Evolutionary conservation across 2,329 filamentous ascomycete species (phyloP).

Genomic region (Neopestalotiopsis sp.): DNA sequence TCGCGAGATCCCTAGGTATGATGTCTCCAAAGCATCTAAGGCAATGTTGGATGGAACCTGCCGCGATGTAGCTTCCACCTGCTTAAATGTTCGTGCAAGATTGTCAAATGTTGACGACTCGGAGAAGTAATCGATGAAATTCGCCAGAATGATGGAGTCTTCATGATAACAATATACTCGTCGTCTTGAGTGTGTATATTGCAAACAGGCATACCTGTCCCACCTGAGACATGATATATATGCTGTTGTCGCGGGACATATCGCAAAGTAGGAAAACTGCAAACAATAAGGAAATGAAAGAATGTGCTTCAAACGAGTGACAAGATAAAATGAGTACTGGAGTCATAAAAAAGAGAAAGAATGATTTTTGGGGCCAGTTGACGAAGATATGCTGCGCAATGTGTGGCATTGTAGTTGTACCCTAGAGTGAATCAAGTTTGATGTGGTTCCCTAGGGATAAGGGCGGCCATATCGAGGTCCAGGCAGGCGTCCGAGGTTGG

Average conservation of each 20-base stretch:
- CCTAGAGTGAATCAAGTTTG: background rate
- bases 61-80: slow-evolving; percentile 60
- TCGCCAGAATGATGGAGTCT: slow-evolving; percentile 16
- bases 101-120: slow-evolving; percentile 51
- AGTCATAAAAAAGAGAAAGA: background rate
- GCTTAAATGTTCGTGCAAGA: slow-evolving; percentile 57
- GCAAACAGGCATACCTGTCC: slow-evolving; percentile 7
- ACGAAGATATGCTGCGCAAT: background rate
- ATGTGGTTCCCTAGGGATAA: slow-evolving; percentile 55
- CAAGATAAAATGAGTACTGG: background rate
- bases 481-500: slow-evolving; percentile 65
- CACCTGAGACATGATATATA: slow-evolving; percentile 15
- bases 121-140: slow-evolving; percentile 40
- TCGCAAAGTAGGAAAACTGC: too few species aligned
- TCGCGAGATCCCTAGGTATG: slow-evolving; percentile 66
- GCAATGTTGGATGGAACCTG: slow-evolving; percentile 48
- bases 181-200: background rate
- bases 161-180: slow-evolving; percentile 13
- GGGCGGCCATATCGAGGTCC: slow-evolving; percentile 60
- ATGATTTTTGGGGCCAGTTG: background rate
- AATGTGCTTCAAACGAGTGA: background rate
- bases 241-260: too few species aligned
- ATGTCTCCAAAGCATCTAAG: slow-evolving; percentile 63
- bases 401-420: background rate
- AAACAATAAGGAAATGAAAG: too few species aligned